Evolutionary conservation across 2,329 filamentous ascomycete genomes (phyloP), one percentile per base, ranked within the genome.

Genomic region (Pyrenochaeta sp.): DNA sequence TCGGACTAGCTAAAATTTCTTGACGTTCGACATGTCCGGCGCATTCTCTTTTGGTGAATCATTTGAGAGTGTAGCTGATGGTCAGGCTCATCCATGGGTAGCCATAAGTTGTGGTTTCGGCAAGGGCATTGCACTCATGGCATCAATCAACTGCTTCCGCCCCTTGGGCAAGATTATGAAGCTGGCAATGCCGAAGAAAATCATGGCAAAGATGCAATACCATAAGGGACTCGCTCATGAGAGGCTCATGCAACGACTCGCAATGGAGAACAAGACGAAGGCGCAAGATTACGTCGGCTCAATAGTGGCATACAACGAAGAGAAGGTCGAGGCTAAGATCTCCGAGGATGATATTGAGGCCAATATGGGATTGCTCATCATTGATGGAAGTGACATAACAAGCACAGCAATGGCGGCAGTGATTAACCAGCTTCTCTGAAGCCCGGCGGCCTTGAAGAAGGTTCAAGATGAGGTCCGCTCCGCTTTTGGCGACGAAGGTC

Each of bases 1-100:
- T 52, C 50, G 13, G 32, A 55, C 27, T 68, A 62, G 66, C 42
- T 62, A n/a, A n/a, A 62, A 66, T 39, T 64, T 54, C 44, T 46
- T 62, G 2, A 65, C 58, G 1, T 69, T 71, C 45, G 66, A 71
- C 27, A 60, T 72, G 5, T 63, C 65, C 53, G 81, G 80, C 8
- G 78, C 80, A 58, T 75, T 86, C 32, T 81, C 83, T 0, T 86
- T 86, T 62, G 83, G 84, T 0, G 78, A 81, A 4, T 77, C 81
- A 0, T 85, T 71, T 24, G 55, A 52, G 2, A 60, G 60, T 28
- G 40, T 71, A 22, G 30, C 50, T 13, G 56, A 50, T 36, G 59
- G 56, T 40, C 46, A 43, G 7, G 54, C 58, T 22, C 57, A 62
- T 28, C 79, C 79, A 50, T 81, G 74, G 72, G 66, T 78, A 3